A percentile compares a stretch with the other conserved stretches of the same genome.
These are phyloP conservation scores for Cryphonectria nitschkei DNA, from an alignment of 2,329 filamentous ascomycete species.

Conservation along the genomic window DNA sequence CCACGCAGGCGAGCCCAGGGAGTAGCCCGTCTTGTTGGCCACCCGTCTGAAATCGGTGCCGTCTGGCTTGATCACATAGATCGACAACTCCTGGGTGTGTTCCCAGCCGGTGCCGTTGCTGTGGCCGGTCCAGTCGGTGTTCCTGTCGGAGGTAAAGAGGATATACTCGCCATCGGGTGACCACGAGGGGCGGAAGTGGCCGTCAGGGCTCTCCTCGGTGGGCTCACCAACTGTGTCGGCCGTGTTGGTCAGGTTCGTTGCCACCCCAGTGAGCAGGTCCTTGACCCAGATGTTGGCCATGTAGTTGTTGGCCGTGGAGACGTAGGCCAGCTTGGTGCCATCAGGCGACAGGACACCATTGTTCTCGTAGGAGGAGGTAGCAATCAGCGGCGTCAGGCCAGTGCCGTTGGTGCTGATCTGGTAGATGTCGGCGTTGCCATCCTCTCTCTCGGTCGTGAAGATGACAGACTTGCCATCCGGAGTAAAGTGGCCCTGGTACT, in stretches of 20 bases:
- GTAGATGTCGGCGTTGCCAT: conserved; percentile 47
- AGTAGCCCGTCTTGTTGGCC: conserved; percentile 39
- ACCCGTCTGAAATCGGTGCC: conserved; percentile 43
- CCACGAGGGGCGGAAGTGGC: conserved; percentile 45
- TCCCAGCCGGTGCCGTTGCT: conserved; percentile 45
- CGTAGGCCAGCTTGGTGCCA: conserved; percentile 43
- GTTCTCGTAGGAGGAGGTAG: conserved; percentile 43
- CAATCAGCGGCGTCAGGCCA: conserved; percentile 39
- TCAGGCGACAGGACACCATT: conserved; percentile 43
- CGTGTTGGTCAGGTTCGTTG: conserved; percentile 43
- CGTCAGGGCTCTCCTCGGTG: conserved; percentile 34
- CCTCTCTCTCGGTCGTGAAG: conserved; percentile 46
- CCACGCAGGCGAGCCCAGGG: conserved; percentile 44
- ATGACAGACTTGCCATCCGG: conserved; percentile 44
- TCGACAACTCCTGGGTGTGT: conserved; percentile 44
- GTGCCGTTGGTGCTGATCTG: conserved; percentile 41
- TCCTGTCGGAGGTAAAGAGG: conserved; percentile 46
- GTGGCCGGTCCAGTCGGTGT: conserved; percentile 47
- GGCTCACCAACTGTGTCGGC: conserved; percentile 27
- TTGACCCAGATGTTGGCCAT: conserved; percentile 46
- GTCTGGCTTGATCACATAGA: conserved; percentile 45
- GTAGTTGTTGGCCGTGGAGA: conserved; percentile 42
- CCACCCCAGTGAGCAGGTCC: conserved; percentile 40
- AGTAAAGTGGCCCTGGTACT: conserved; percentile 46
- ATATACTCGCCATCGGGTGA: conserved; percentile 47